Conservation (phyloP, 2,329 filamentous ascomycete genomes). For the Ilyonectria destructans region DNA sequence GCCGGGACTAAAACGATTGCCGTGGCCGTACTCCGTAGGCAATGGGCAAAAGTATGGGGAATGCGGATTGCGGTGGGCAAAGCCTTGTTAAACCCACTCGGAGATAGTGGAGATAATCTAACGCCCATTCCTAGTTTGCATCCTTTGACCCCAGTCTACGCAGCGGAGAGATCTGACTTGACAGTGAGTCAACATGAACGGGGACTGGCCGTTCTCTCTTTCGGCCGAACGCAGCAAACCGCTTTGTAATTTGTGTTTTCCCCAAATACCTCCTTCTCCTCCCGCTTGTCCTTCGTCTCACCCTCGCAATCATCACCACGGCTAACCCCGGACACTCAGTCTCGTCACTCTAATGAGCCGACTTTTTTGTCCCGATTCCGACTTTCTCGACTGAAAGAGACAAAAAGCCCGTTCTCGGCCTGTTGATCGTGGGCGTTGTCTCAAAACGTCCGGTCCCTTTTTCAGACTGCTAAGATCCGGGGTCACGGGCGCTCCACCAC, state of each 20-base stretch:
- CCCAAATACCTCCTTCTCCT: not conserved
- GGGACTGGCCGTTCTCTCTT: not conserved
- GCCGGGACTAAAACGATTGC: conserved; percentile 3
- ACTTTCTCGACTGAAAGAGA: not conserved
- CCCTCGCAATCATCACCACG: not conserved
- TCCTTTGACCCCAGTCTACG: not conserved
- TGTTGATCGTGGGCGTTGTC: not conserved
- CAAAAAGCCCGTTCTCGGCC: not conserved
- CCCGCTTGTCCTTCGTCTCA: not conserved
- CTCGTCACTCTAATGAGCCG: not conserved
- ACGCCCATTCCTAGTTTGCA: conserved; percentile 1
- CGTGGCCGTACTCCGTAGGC: not conserved
- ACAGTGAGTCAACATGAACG: not conserved
- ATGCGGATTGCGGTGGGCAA: not conserved
- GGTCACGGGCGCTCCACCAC: not conserved
- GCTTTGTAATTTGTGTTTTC: conserved; percentile 1
- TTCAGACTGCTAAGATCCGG: not conserved
- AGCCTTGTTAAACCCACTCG: conserved; percentile 23
- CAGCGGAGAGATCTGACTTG: not conserved
- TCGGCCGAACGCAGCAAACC: not conserved
- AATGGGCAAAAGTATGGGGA: not conserved
- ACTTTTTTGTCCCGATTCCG: not conserved
- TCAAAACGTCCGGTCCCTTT: not conserved
- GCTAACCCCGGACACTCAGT: not conserved
- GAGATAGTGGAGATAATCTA: conserved; percentile 35